Conservation (phyloP, 768 basidiomycete genomes). For the Cystobasidium tubakii region DNA sequence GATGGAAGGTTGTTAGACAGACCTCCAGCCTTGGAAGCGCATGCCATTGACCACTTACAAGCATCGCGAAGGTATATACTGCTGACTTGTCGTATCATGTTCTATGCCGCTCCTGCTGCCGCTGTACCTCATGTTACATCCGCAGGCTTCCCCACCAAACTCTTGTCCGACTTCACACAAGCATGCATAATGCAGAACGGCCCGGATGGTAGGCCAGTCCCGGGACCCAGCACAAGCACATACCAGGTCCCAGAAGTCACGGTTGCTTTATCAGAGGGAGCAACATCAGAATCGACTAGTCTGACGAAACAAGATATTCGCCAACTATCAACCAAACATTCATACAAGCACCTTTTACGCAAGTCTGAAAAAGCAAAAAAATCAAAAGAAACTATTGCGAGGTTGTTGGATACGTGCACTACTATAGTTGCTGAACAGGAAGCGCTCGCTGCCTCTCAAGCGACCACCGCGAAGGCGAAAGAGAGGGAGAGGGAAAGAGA, state of each 20-base stretch:
- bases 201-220: background rate
- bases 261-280: background rate
- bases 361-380: slow-evolving; percentile 2
- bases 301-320: background rate
- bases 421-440: background rate
- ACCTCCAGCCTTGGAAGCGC: too few species aligned
- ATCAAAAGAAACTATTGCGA: background rate
- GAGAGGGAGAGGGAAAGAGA: background rate
- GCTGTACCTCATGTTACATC: background rate
- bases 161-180: background rate
- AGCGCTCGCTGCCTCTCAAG: too few species aligned
- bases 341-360: background rate
- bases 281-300: background rate
- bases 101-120: background rate
- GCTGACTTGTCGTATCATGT: background rate
- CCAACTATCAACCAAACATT: background rate
- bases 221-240: background rate
- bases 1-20: too few species aligned
- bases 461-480: background rate
- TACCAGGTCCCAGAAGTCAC: background rate
- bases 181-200: background rate
- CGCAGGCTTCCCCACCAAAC: background rate
- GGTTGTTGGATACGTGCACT: slow-evolving; percentile 6
- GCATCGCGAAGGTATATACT: too few species aligned
- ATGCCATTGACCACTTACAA: too few species aligned